These are phyloP conservation scores for Oryza punctata DNA, from an alignment of 176 grass and related monocot species.

Conservation along the genomic window DNA sequence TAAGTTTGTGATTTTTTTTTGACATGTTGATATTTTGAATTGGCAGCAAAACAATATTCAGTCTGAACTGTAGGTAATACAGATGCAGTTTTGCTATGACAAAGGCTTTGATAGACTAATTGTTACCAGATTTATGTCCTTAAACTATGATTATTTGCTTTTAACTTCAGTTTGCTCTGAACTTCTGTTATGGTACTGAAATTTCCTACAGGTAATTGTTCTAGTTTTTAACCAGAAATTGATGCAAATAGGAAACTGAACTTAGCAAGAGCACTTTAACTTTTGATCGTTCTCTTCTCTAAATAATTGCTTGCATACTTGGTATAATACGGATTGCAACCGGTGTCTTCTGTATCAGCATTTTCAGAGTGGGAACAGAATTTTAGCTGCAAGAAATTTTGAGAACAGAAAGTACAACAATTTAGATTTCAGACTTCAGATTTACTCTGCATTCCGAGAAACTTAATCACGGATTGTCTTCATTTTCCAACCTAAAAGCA, in stretches of 20 bases:
- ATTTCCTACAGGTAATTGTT: not conserved
- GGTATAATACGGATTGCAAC: not conserved
- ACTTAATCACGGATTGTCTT: not conserved
- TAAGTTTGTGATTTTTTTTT: not conserved
- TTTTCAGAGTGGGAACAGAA: slow-evolving; percentile 3
- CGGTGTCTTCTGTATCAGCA: not conserved
- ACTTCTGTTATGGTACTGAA: not conserved
- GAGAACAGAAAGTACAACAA: slow-evolving; percentile 2
- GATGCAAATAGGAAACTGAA: not conserved
- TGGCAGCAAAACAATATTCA: not conserved
- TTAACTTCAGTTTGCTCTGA: not conserved
- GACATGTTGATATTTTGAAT: not conserved
- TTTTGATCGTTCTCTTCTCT: not conserved
- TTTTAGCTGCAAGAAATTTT: slow-evolving; percentile 4
- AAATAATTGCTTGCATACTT: slow-evolving; percentile 12
- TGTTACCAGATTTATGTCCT: not conserved
- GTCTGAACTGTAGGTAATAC: not conserved
- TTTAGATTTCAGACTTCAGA: slow-evolving; percentile 9
- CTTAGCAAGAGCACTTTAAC: not conserved
- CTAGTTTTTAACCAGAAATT: not conserved
- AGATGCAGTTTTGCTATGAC: too few relatives aligned
- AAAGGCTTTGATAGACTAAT: too few relatives aligned
- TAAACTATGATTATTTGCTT: not conserved
- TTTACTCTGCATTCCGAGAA: not conserved
- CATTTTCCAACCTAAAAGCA: not conserved